Base-by-base conservation (phyloP, 148 eudicot species). In the Mesembryanthemum crystallinum region DNA sequence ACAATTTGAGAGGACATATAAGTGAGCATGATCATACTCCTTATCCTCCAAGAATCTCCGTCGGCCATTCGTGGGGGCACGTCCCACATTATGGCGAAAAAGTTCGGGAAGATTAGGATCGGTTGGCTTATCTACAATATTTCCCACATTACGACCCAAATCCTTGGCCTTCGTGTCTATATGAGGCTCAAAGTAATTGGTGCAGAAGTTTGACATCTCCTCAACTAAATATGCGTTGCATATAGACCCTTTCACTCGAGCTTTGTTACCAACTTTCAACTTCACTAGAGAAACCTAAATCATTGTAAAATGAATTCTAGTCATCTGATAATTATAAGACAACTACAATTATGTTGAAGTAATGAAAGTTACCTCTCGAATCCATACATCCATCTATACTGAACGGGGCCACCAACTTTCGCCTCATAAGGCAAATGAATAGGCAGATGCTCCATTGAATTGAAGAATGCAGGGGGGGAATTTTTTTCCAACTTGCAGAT, bases 181-280 rank as follows among this genome's bases (percentile, higher is more conserved):
- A 23, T 69, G 17, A 7, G 58, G 59, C n/a, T 69, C 73, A 45
- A 69, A 69, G 28, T 69, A 69, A 13, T 47, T n/a, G 60, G 59
- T 69, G 23, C 60, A 69, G 20, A 69, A 69, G 59, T 69, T 69
- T 15, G 61, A 76, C 15, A 37, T 67, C 66, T 64, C 64, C 66
- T 55, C 43, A 14, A 35, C 24, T 3, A 55, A 24, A 28, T 24
- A 33, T 37, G 49, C 51, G 4, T 33, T 67, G 64, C 37, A 66
- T 35, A 49, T 69, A 28, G 73, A 69, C 0, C 52, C 7, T 25
- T 55, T 54, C 13, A 52, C 54, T 9, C 73, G 14, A 23, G 43
- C 43, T 25, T 67, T 67, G 25, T 39, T 25, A 7, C 73, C 29
- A n/a, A 67, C 47, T 12, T 67, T 67, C 47, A 12, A 39, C n/a